phyloP scores from a whole-genome alignment of 2,329 filamentous ascomycete species.

The Capronia coronata region DNA sequence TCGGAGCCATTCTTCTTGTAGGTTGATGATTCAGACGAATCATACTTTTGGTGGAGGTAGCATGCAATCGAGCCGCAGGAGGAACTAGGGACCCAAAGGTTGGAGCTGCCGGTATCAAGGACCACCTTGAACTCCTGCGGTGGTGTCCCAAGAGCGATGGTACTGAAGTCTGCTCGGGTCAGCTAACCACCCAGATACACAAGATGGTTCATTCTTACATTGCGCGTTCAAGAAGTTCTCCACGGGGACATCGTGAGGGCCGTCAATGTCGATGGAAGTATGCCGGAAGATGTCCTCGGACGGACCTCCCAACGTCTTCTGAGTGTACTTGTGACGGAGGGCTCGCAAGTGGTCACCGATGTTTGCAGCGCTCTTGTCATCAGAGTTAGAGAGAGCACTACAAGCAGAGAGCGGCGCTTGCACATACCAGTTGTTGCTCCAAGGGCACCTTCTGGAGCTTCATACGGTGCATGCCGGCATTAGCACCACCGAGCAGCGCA shows the following conservation, averaged over 20 bases:
- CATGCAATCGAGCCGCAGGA: constrained; percentile 93
- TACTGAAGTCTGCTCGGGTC: constrained; percentile 72
- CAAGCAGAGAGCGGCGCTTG: neutral
- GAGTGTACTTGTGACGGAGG: constrained; percentile 86
- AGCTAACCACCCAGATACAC: constrained; percentile 1
- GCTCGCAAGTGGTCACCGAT: constrained; percentile 74
- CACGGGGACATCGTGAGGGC: constrained; percentile 71
- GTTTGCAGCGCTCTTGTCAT: constrained; percentile 62
- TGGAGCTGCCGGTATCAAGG: constrained; percentile 96
- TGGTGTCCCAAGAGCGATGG: constrained; percentile 86
- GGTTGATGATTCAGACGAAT: constrained; percentile 78
- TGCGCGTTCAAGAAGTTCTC: constrained; percentile 98
- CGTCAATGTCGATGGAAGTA: constrained; percentile 58
- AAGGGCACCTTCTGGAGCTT: constrained; percentile 96
- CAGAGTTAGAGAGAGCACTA: constrained; percentile 1
- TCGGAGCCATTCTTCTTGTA: constrained; percentile 90
- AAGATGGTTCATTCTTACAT: constrained; percentile 62
- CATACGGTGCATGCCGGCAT: constrained; percentile 88
- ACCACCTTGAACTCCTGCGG: constrained; percentile 97
- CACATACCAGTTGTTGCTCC: constrained; percentile 79
- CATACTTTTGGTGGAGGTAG: constrained; percentile 95
- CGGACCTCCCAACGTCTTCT: constrained; percentile 91
- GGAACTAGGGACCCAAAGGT: constrained; percentile 92
- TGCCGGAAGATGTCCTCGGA: constrained; percentile 75
- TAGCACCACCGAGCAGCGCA: constrained; percentile 72